Evolutionary conservation across 2,329 filamentous ascomycete genomes (phyloP).

Genomic region (Paraphoma chrysanthemicola): DNA sequence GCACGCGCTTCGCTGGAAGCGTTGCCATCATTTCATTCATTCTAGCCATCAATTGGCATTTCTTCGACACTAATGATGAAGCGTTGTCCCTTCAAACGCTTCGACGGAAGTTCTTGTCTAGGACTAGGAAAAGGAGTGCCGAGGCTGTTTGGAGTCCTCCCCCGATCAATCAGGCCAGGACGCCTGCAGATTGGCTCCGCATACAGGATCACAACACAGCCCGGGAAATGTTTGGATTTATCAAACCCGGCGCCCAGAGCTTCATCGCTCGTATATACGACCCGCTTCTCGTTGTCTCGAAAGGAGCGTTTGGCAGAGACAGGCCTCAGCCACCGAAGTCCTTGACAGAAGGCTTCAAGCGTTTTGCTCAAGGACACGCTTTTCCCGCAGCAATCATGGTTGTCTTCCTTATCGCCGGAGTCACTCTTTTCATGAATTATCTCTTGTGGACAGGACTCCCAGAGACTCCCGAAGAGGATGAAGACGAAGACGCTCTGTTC

Average conservation of each 20-base stretch:
- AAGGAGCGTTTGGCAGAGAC: conserved; percentile 70
- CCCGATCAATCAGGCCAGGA: conserved; percentile 75
- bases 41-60: conserved; percentile 78
- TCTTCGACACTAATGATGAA: conserved; percentile 67
- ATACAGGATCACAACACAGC: conserved; percentile 82
- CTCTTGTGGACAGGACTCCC: conserved; percentile 70
- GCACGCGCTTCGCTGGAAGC: conserved; percentile 77
- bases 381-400: conserved; percentile 69
- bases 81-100: conserved; percentile 32
- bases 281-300: conserved; percentile 74
- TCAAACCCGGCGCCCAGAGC: conserved; percentile 74
- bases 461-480: conserved; percentile 52
- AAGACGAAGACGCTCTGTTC: conserved; percentile 61
- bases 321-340: conserved; percentile 56
- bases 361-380: conserved; percentile 69
- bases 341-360: conserved; percentile 60
- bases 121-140: conserved; percentile 21
- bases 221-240: conserved; percentile 75
- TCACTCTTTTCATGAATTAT: conserved; percentile 76
- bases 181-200: conserved; percentile 77
- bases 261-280: conserved; percentile 78
- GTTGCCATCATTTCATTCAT: conserved; percentile 76
- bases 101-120: conserved; percentile 30
- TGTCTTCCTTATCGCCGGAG: conserved; percentile 67
- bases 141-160: conserved; percentile 51